Conservation (phyloP, 192 early-diverging fungal species). For the Podila minutissima region DNA sequence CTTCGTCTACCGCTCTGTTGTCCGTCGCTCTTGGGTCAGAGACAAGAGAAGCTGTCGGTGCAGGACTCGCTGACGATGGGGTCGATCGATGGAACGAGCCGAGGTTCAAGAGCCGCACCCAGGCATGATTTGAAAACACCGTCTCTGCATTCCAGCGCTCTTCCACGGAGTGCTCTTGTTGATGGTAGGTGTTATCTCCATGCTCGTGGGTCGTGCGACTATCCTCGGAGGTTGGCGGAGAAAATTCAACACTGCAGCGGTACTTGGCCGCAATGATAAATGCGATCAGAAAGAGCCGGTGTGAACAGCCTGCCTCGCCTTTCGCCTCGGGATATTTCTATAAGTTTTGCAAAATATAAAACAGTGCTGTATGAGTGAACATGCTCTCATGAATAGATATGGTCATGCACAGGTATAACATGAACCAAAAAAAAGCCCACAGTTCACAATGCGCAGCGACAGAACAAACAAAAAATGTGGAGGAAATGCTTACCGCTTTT, state of each 20-base stretch:
- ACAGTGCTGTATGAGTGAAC: background rate
- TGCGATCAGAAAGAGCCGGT: slow-evolving; percentile 57
- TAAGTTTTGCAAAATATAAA: background rate
- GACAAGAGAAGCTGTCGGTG: background rate
- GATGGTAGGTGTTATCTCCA: background rate
- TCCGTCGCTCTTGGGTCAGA: no score
- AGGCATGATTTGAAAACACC: slow-evolving; percentile 44
- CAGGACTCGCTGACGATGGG: background rate
- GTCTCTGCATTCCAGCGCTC: slow-evolving; percentile 26
- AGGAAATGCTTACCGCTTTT: slow-evolving; percentile 34
- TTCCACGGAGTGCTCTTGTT: slow-evolving; percentile 6
- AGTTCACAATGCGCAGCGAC: no score
- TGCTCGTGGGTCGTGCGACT: background rate
- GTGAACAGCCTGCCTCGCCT: slow-evolving; percentile 58
- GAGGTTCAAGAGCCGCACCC: slow-evolving; percentile 42
- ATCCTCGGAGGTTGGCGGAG: slow-evolving; percentile 10
- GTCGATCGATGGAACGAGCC: slow-evolving; percentile 34
- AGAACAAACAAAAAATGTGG: background rate
- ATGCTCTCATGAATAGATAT: no score
- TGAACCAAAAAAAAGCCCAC: no score
- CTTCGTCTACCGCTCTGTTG: no score
- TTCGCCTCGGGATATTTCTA: slow-evolving; percentile 56
- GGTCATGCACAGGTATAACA: no score
- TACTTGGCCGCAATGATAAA: slow-evolving; percentile 62
- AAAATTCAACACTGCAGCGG: slow-evolving; percentile 39